Conservation (phyloP, 768 basidiomycete species). For the Lentinula aciculospora region DNA sequence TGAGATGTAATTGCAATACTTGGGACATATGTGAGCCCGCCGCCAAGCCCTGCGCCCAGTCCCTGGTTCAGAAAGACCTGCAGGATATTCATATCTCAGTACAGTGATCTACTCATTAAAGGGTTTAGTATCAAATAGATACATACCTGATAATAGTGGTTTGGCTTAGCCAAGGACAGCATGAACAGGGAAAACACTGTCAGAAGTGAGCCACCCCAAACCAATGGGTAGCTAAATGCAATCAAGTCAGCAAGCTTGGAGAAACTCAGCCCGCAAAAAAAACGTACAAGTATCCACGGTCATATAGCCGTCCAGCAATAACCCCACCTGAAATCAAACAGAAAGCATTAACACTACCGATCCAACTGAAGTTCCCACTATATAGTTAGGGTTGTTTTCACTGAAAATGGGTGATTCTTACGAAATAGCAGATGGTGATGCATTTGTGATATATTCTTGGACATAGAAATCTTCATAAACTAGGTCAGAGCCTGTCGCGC, state of each 20-base stretch:
- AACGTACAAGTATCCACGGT: conserved; percentile 40
- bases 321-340: conserved; percentile 36
- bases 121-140: neutral
- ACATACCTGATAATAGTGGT: conserved; percentile 38
- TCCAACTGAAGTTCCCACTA: conserved; percentile 4
- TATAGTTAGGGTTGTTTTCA: neutral
- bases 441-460: conserved; percentile 27
- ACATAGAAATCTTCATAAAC: conserved; percentile 30
- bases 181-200: conserved; percentile 34
- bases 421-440: conserved; percentile 33
- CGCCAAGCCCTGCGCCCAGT: conserved; percentile 49
- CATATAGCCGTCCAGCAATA: conserved; percentile 37
- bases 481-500: too few species aligned
- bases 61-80: conserved; percentile 49
- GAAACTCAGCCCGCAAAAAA: neutral
- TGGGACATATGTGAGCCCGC: conserved; percentile 51
- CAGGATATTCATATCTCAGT: too few species aligned
- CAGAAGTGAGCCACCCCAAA: neutral
- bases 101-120: neutral
- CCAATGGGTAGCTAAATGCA: neutral
- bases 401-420: conserved; percentile 13
- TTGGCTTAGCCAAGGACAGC: conserved; percentile 41
- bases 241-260: neutral
- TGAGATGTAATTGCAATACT: conserved; percentile 45
- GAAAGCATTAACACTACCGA: conserved; percentile 34